Conservation (phyloP, 2,329 filamentous ascomycete genomes). For the Beauveria asiatica region DNA sequence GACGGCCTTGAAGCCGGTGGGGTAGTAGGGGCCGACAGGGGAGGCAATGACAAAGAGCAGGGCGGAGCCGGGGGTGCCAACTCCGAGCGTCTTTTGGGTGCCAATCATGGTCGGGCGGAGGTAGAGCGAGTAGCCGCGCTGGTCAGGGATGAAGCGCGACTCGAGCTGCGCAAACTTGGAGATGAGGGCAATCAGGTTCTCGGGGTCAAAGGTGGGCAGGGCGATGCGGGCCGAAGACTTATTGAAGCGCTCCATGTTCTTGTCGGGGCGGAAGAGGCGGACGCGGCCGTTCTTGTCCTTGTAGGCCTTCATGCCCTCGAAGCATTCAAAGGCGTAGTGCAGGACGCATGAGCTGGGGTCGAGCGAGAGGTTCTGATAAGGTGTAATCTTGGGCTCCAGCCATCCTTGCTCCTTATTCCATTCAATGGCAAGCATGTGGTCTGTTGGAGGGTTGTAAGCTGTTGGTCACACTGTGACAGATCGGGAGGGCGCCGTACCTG, state of each 20-base stretch:
- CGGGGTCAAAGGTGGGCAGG: constrained; percentile 72
- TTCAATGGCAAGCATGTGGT: constrained; percentile 94
- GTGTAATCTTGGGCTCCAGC: constrained; percentile 72
- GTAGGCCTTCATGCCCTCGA: constrained; percentile 99
- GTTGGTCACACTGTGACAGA: neutral
- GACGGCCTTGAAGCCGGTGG: constrained; percentile 95
- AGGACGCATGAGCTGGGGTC: constrained; percentile 96
- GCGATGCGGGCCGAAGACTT: constrained; percentile 86
- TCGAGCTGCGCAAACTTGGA: constrained; percentile 72
- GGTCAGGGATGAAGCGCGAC: constrained; percentile 78
- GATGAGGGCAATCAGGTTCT: constrained; percentile 72
- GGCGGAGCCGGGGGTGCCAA: constrained; percentile 84
- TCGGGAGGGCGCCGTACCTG: constrained; percentile 46
- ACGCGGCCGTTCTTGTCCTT: constrained; percentile 72
- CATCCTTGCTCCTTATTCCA: constrained; percentile 84
- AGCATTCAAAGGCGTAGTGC: constrained; percentile 97
- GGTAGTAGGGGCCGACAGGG: constrained; percentile 95
- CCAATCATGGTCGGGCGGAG: constrained; percentile 95
- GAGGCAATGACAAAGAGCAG: constrained; percentile 92
- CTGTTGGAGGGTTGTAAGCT: constrained; percentile 34
- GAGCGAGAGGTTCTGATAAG: constrained; percentile 94
- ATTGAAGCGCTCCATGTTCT: constrained; percentile 94
- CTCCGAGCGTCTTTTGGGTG: constrained; percentile 87
- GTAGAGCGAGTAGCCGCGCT: constrained; percentile 88
- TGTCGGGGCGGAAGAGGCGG: constrained; percentile 86